These are phyloP conservation scores for Lasiosphaeriaceae sp. DNA, from an alignment of 495 filamentous ascomycete species.

Conservation along the genomic window DNA sequence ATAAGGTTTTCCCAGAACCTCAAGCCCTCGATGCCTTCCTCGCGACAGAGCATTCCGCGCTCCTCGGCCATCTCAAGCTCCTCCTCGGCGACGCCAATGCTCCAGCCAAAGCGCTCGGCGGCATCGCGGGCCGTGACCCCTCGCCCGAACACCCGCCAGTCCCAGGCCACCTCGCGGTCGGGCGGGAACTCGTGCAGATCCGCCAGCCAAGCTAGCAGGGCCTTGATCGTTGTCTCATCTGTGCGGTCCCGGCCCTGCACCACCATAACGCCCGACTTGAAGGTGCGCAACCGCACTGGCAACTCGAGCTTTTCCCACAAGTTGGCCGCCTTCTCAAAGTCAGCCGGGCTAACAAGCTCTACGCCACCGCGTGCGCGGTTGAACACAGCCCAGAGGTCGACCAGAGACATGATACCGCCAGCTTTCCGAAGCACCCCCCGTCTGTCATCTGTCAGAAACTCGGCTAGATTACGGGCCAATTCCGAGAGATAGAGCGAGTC, in stretches of 20 bases:
- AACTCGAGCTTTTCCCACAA: constrained; percentile 86
- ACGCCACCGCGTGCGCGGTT: constrained; percentile 94
- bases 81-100: constrained; percentile 93
- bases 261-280: constrained; percentile 88
- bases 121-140: constrained; percentile 87
- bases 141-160: constrained; percentile 70
- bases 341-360: constrained; percentile 85
- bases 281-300: constrained; percentile 79
- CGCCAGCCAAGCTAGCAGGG: constrained; percentile 71
- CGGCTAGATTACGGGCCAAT: constrained; percentile 82
- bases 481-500: constrained; percentile 66
- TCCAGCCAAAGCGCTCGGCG: constrained; percentile 93
- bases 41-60: constrained; percentile 74
- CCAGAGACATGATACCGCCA: constrained; percentile 90
- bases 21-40: constrained; percentile 77
- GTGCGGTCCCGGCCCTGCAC: constrained; percentile 86
- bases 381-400: constrained; percentile 96
- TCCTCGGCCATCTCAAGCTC: constrained; percentile 97
- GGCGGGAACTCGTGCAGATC: constrained; percentile 65
- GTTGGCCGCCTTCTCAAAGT: constrained; percentile 84
- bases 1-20: constrained; percentile 77
- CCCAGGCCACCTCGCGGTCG: constrained; percentile 63
- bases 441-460: constrained; percentile 89
- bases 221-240: constrained; percentile 81
- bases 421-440: constrained; percentile 75